Conservation (phyloP, 805 yeast genomes). For the Cyberlindnera euphorbiae region DNA sequence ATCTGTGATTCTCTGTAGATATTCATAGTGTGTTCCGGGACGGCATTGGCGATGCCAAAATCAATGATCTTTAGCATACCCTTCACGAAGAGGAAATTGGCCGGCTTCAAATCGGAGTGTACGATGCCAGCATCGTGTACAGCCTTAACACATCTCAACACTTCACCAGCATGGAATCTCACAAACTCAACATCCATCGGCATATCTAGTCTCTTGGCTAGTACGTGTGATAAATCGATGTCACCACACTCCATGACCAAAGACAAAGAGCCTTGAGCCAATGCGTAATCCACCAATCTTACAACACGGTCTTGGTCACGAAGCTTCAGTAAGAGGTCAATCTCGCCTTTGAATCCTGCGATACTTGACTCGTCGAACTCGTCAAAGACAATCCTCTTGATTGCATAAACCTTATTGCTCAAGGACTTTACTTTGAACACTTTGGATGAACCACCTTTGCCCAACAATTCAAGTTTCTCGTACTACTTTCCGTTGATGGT, state of each 20-base stretch:
- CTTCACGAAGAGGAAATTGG: slow-evolving; percentile 71
- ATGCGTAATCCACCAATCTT: slow-evolving; percentile 65
- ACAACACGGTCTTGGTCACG: slow-evolving; percentile 69
- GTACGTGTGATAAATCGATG: slow-evolving; percentile 78
- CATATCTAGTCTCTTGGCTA: slow-evolving; percentile 47
- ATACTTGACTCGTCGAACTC: slow-evolving; percentile 74
- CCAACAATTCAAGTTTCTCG: slow-evolving; percentile 72
- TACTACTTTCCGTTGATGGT: slow-evolving; percentile 58
- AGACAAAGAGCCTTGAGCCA: slow-evolving; percentile 56
- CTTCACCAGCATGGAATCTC: slow-evolving; percentile 70
- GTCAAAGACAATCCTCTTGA: slow-evolving; percentile 76
- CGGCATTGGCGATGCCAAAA: slow-evolving; percentile 93
- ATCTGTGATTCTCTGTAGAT: slow-evolving; percentile 85
- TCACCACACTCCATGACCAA: slow-evolving; percentile 96
- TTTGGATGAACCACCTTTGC: slow-evolving; percentile 90
- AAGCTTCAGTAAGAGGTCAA: slow-evolving; percentile 62
- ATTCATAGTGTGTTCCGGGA: slow-evolving; percentile 88
- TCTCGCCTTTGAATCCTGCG: slow-evolving; percentile 84
- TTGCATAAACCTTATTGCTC: slow-evolving; percentile 61
- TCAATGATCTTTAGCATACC: slow-evolving; percentile 87
- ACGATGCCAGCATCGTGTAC: slow-evolving; percentile 88
- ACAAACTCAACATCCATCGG: slow-evolving; percentile 72
- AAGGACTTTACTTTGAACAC: slow-evolving; percentile 73
- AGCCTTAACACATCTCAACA: slow-evolving; percentile 75
- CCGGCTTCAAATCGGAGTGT: slow-evolving; percentile 73